Base-by-base conservation (phyloP, 495 filamentous ascomycete genomes). In the Penicillium flavigenum region DNA sequence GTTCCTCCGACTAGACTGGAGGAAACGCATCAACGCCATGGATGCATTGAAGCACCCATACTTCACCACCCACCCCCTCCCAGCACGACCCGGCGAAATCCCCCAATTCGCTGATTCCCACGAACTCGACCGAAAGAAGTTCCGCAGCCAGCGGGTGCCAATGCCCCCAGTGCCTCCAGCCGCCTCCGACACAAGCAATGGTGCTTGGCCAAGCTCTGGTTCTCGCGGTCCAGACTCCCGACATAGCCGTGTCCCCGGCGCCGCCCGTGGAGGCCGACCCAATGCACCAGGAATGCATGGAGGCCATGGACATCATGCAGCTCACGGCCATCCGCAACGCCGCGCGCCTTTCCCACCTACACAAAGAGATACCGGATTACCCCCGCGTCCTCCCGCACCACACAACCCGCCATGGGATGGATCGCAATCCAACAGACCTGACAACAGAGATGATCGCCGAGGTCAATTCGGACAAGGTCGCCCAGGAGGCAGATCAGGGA, bases 1-100 rank as follows among this genome's bases (percentile, higher is more conserved):
- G 54, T 80, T 99, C 8, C 79, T 99, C 42, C 89, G 81, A 54
- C 87, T 99, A 24, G 90, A 99, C 64, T 97, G 92, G 86, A 82
- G 81, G 39, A 85, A 83, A 62, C 83, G 94, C 38, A 86, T 96
- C 63, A 99, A 97, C 66, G 94, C 94, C 1, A 90, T 96, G 17
- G 94, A 99, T 75, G 95, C 94, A 14, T 75, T 98, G 16, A 81
- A 92, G 60, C 94, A 99, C 69, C 88, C 89, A 8, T 99, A 97
- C 71, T 99, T 99, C 71, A 82, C 79, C 42, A 87, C 77, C 17
- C 70, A 80, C 4, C 95, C 94, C 19, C 78, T 84, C n/a, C 95
- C 94, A 10, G 85, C 91, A 17, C 80, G 78, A 50, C 88, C 93
- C 4, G 83, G 86, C 57, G 92, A 98, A 34, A 74, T 99, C 20